A percentile compares a stretch with the other conserved stretches of the same genome.
Evolutionary conservation across 1,139 yeast genomes (phyloP).

Genomic region (Yamadazyma jaroonii): DNA sequence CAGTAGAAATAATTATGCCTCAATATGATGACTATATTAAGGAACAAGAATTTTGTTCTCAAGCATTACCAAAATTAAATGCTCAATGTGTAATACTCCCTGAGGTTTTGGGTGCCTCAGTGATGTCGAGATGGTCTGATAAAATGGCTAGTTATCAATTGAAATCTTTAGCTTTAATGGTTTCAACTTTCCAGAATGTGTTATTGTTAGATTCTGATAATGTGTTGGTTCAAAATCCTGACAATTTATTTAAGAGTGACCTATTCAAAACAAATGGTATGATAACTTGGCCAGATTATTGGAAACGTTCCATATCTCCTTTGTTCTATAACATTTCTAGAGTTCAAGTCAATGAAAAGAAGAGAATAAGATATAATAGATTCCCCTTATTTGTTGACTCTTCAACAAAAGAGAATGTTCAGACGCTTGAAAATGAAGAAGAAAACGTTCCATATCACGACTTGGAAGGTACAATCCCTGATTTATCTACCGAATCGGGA

Average conservation of each 20-base stretch:
- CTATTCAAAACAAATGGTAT: constrained; percentile 53
- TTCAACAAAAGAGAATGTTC: not conserved
- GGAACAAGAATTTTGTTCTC: constrained; percentile 23
- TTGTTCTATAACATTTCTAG: constrained; percentile 63
- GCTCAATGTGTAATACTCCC: constrained; percentile 30
- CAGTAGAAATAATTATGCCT: constrained; percentile 36
- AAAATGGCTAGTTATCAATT: constrained; percentile 32
- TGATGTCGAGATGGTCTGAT: constrained; percentile 23
- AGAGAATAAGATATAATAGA: constrained; percentile 18
- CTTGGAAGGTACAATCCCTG: constrained; percentile 53
- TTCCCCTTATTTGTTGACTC: constrained; percentile 13
- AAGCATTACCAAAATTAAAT: constrained; percentile 18
- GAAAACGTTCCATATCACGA: constrained; percentile 40
- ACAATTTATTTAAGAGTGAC: constrained; percentile 45
- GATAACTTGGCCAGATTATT: constrained; percentile 79
- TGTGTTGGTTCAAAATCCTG: constrained; percentile 33
- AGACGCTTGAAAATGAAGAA: constrained; percentile 1
- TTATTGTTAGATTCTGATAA: constrained; percentile 44
- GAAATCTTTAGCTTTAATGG: constrained; percentile 29
- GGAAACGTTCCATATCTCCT: constrained; percentile 74
- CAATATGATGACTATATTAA: constrained; percentile 22
- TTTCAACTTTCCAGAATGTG: constrained; percentile 38
- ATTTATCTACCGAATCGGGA: constrained; percentile 59
- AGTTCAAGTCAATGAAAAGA: constrained; percentile 23
- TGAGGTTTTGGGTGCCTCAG: constrained; percentile 28